phyloP scores from a whole-genome alignment of 2,329 filamentous ascomycete genomes.

The Exophiala bonariae region DNA sequence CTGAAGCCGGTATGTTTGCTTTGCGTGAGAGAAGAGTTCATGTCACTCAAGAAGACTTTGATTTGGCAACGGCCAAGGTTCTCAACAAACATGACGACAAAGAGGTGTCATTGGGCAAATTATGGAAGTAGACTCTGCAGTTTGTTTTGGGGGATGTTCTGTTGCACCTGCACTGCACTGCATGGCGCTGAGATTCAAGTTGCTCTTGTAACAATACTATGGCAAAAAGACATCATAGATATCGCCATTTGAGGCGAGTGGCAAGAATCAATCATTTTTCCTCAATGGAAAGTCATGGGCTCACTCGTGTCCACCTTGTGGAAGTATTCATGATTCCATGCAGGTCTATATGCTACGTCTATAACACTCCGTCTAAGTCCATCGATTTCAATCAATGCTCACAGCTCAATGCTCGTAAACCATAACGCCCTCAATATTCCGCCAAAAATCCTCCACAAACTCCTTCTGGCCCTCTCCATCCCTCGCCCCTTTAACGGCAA shows the following conservation, averaged over 20 bases:
- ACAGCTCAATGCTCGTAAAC: constrained; percentile 32
- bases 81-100: constrained; percentile 99
- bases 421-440: constrained; percentile 38
- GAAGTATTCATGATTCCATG: no score
- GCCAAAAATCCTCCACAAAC: constrained; percentile 45
- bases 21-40: constrained; percentile 93
- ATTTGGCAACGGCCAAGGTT: constrained; percentile 97
- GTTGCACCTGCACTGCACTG: constrained; percentile 13
- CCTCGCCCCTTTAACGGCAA: constrained; percentile 36
- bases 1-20: constrained; percentile 97
- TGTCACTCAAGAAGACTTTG: constrained; percentile 98
- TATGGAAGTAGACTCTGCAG: constrained; percentile 64
- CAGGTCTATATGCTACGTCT: constrained; percentile 11
- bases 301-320: no score
- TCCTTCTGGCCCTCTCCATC: constrained; percentile 34
- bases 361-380: background rate
- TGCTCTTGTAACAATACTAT: constrained; percentile 1
- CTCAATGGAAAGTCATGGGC: no score
- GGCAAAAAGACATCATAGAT: no score
- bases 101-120: constrained; percentile 84
- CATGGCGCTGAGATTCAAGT: constrained; percentile 5
- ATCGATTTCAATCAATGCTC: background rate
- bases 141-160: constrained; percentile 1
- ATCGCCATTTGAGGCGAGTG: no score
- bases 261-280: background rate